These are phyloP conservation scores for Yamadazyma kitorensis DNA, from an alignment of 805 yeast species.

Conservation along the genomic window DNA sequence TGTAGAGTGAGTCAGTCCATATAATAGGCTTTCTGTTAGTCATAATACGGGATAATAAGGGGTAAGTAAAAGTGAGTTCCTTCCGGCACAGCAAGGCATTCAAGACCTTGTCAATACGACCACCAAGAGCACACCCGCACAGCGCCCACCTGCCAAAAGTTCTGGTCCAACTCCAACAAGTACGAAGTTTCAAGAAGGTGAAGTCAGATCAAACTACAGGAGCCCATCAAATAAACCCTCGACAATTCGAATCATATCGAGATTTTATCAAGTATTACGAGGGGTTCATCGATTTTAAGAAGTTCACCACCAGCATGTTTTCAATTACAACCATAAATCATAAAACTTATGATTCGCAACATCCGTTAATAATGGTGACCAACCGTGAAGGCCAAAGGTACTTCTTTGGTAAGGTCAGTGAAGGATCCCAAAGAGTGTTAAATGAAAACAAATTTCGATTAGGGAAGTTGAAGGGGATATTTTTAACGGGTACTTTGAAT, in stretches of 20 bases:
- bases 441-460: slow-evolving; percentile 58
- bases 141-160: no score
- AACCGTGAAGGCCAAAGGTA: slow-evolving; percentile 52
- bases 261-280: slow-evolving; percentile 8
- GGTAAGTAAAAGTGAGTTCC: no score
- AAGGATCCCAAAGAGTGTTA: slow-evolving; percentile 79
- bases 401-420: slow-evolving; percentile 77
- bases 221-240: background rate
- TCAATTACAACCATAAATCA: slow-evolving; percentile 53
- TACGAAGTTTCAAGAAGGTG: no score
- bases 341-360: slow-evolving; percentile 50
- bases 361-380: slow-evolving; percentile 54
- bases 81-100: no score
- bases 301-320: slow-evolving; percentile 37
- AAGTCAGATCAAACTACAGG: no score
- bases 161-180: no score
- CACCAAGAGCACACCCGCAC: no score
- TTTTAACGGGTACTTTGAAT: slow-evolving; percentile 68
- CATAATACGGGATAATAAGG: no score
- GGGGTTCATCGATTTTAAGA: slow-evolving; percentile 13
- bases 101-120: no score
- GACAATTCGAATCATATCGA: slow-evolving; percentile 6
- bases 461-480: slow-evolving; percentile 60
- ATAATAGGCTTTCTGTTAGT: no score
- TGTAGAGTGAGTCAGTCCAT: no score